These are phyloP conservation scores for Suillus variegatus DNA, from an alignment of 768 basidiomycete genomes.

Conservation along the genomic window DNA sequence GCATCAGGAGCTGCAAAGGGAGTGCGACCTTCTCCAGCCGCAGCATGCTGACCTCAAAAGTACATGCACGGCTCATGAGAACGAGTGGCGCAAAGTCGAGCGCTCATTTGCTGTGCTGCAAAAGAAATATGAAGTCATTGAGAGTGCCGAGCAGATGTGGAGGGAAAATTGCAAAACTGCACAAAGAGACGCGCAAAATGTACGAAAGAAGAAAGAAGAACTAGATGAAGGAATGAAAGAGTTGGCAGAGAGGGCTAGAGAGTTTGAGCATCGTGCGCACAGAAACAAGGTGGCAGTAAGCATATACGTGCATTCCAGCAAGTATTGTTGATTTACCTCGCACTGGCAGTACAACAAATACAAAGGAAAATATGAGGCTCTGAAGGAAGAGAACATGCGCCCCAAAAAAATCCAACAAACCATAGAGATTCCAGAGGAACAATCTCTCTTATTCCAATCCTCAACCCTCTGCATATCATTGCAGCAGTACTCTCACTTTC, in stretches of 20 bases:
- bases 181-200: neutral
- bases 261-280: slow-evolving; percentile 23
- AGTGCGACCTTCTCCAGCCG: slow-evolving; percentile 15
- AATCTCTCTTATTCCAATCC: slow-evolving; percentile 20
- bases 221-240: neutral
- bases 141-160: neutral
- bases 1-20: slow-evolving; percentile 11
- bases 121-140: too few relatives aligned
- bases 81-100: neutral
- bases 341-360: slow-evolving; percentile 19
- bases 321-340: neutral
- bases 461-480: too few relatives aligned
- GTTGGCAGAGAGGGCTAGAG: slow-evolving; percentile 20
- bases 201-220: neutral
- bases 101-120: too few relatives aligned
- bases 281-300: slow-evolving; percentile 26
- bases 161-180: neutral
- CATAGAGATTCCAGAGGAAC: slow-evolving; percentile 21
- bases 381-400: slow-evolving; percentile 16
- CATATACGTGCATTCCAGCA: neutral
- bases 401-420: neutral
- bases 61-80: neutral
- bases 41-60: slow-evolving; percentile 14
- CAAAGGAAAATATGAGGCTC: slow-evolving; percentile 28
- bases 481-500: too few relatives aligned